A percentile compares a stretch with the other conserved stretches of the same genome.
These are phyloP conservation scores for Russula olivacea DNA, from an alignment of 768 basidiomycete species.

Conservation along the genomic window DNA sequence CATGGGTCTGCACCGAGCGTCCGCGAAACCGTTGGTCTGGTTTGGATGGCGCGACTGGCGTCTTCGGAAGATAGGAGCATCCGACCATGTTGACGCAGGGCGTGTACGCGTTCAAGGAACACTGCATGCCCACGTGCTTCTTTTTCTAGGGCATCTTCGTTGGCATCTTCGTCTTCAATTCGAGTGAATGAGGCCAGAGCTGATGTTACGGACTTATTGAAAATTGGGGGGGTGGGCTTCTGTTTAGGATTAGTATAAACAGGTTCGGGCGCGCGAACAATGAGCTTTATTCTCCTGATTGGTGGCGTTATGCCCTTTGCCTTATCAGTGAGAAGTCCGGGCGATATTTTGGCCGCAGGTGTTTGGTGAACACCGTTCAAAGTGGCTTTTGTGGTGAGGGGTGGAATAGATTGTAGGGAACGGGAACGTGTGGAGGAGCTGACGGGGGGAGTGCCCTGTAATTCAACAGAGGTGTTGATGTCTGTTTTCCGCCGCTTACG, in stretches of 20 bases:
- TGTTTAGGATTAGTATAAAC: slow-evolving; percentile 63
- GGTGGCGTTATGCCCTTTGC: slow-evolving; percentile 17
- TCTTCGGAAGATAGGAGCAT: slow-evolving; percentile 38
- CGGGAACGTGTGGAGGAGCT: not conserved
- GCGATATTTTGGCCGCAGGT: not conserved
- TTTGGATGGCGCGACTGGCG: slow-evolving; percentile 25
- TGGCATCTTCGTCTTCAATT: slow-evolving; percentile 46
- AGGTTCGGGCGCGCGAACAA: slow-evolving; percentile 60
- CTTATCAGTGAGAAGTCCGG: not conserved
- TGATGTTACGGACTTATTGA: slow-evolving; percentile 47
- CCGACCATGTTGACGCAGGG: slow-evolving; percentile 44
- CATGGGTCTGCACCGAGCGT: slow-evolving; percentile 43
- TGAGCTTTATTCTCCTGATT: slow-evolving; percentile 59
- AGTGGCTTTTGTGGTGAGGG: not conserved
- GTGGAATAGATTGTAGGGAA: not conserved
- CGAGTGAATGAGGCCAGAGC: slow-evolving; percentile 60
- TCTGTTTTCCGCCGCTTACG: slow-evolving; percentile 25
- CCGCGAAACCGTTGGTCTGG: slow-evolving; percentile 16
- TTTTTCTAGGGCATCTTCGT: slow-evolving; percentile 34
- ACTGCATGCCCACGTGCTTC: slow-evolving; percentile 41
- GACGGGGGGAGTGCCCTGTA: not conserved
- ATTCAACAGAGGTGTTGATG: not conserved
- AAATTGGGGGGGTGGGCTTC: slow-evolving; percentile 47
- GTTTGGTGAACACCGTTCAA: slow-evolving; percentile 11
- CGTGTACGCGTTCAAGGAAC: slow-evolving; percentile 40